Evolutionary conservation across 176 grass and related monocot species (phyloP).

Genomic region (Luzula sylvatica): DNA sequence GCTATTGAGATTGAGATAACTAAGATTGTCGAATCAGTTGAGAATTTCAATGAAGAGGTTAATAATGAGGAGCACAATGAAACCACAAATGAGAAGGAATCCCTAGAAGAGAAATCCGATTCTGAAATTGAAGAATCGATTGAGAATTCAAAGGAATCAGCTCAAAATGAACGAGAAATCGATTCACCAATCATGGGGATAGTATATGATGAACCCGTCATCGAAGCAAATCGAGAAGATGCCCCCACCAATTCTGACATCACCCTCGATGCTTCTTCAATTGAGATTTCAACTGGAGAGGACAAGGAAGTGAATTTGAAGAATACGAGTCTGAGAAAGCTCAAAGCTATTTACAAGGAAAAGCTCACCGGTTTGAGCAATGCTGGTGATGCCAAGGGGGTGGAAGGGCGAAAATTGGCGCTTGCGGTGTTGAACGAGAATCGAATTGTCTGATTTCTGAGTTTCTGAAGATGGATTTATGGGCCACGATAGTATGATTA

Average conservation of each 20-base stretch:
- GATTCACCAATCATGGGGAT: slow-evolving; percentile 49
- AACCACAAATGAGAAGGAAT: not conserved
- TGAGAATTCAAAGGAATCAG: no score
- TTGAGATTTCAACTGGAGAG: slow-evolving; percentile 5
- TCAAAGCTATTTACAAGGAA: slow-evolving; percentile 31
- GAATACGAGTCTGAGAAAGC: slow-evolving; percentile 43
- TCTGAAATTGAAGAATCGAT: no score
- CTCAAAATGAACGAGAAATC: slow-evolving; percentile 1
- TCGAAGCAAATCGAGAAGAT: slow-evolving; percentile 8
- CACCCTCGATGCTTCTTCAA: slow-evolving; percentile 11
- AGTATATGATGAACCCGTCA: no score
- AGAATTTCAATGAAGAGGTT: no score
- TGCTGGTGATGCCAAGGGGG: no score
- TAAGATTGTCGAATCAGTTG: not conserved
- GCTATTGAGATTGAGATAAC: not conserved
- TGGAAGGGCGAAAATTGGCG: slow-evolving; percentile 31
- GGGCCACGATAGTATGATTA: no score
- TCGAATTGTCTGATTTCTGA: slow-evolving; percentile 18
- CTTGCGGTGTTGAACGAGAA: slow-evolving; percentile 35
- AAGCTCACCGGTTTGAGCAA: slow-evolving; percentile 9
- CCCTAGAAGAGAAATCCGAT: not conserved
- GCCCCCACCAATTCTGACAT: not conserved
- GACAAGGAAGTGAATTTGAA: not conserved
- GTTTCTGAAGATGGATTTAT: no score
- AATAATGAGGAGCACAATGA: no score